These are phyloP conservation scores for thale cress (Arabidopsis thaliana) DNA, from an alignment of 345 rosid species.

Conservation along the genomic window DNA sequence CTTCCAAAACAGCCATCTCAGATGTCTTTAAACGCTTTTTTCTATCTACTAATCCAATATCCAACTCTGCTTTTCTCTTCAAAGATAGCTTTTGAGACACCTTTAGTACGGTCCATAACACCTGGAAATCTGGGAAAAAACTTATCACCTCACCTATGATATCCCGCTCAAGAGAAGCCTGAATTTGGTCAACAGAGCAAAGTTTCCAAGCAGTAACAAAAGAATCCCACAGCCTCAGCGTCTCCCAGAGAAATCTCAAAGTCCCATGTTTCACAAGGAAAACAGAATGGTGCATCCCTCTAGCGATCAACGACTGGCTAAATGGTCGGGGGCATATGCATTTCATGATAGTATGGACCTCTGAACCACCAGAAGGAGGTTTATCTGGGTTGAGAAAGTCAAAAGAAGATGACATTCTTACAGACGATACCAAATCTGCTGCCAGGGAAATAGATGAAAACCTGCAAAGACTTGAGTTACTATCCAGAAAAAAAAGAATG, in stretches of 20 bases:
- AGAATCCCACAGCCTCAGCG: constrained; percentile 69
- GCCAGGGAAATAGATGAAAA: constrained; percentile 75
- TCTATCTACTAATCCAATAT: constrained; percentile 32
- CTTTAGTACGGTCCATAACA: constrained; percentile 66
- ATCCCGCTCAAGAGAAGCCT: constrained; percentile 61
- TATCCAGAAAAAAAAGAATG: constrained; percentile 34
- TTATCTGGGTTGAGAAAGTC: constrained; percentile 59
- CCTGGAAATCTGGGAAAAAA: constrained; percentile 84
- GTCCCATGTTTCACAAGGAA: constrained; percentile 84
- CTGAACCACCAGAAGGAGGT: constrained; percentile 46
- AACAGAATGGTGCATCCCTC: constrained; percentile 86
- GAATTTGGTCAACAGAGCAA: constrained; percentile 45
- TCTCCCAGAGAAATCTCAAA: constrained; percentile 79
- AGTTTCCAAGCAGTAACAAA: constrained; percentile 54
- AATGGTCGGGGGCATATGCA: constrained; percentile 79
- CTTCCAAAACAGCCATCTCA: constrained; percentile 44
- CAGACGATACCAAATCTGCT: constrained; percentile 70
- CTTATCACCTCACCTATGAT: constrained; percentile 67
- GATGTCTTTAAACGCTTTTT: constrained; percentile 52
- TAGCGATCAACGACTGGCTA: constrained; percentile 70
- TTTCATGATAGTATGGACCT: constrained; percentile 64
- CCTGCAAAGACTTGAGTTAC: constrained; percentile 73
- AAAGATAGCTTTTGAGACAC: constrained; percentile 36
- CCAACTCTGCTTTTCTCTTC: constrained; percentile 61
- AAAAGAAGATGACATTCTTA: constrained; percentile 57